Evolutionary conservation across 139 green algal genomes (phyloP).

Genomic region (Auxenochlorella pyrenoidosa): DNA sequence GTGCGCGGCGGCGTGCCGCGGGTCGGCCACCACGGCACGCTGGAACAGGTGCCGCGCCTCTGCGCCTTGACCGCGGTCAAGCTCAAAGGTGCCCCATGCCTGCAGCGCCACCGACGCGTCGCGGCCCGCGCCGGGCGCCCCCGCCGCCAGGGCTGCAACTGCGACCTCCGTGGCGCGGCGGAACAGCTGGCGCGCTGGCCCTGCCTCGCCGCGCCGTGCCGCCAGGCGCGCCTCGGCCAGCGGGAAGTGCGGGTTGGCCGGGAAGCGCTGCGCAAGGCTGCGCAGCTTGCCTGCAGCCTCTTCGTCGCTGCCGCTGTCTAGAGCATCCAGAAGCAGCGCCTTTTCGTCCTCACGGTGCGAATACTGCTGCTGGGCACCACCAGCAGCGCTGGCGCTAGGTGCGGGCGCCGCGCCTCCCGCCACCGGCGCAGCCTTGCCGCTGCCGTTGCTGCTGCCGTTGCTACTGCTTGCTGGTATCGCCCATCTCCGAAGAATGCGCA

Average conservation of each 20-base stretch:
- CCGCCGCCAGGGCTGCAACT: not conserved
- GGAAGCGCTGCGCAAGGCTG: not conserved
- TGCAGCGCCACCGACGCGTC: constrained; percentile 25
- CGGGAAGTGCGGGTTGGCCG: constrained; percentile 29
- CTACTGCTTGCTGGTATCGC: not conserved
- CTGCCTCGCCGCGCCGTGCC: not conserved
- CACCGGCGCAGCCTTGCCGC: not conserved
- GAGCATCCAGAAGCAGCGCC: constrained; percentile 13
- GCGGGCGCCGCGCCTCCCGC: not conserved
- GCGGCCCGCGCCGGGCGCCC: not conserved
- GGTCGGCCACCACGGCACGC: constrained; percentile 39
- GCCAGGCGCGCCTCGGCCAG: constrained; percentile 9
- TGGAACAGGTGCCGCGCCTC: constrained; percentile 51
- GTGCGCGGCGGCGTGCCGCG: constrained; percentile 32
- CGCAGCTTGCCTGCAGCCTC: not conserved
- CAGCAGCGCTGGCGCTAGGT: not conserved
- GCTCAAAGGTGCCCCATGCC: constrained; percentile 35
- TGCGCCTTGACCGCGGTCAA: not conserved
- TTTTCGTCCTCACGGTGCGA: not conserved
- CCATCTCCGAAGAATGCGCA: too few relatives aligned
- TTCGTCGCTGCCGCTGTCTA: constrained; percentile 11
- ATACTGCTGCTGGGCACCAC: not conserved
- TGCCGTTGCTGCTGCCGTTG: not conserved
- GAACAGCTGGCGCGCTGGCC: not conserved
- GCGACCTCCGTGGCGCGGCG: not conserved